phyloP scores from a whole-genome alignment of 371 early-diverging fungal genomes.

The Batkoa obscura region DNA sequence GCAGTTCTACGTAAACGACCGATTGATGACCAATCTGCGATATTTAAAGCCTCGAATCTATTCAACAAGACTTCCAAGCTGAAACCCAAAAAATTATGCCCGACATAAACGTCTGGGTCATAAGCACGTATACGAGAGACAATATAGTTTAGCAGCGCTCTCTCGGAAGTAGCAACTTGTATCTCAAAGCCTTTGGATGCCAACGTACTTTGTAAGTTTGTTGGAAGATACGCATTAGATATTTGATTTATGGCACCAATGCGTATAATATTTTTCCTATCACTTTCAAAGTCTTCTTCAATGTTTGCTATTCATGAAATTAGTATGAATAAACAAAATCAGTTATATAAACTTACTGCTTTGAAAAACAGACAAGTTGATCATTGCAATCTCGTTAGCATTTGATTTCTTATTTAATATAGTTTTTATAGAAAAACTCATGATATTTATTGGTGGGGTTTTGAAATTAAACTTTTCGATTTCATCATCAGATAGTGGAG shows the following conservation, averaged over 20 bases:
- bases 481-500: conserved; percentile 29
- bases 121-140: conserved; percentile 44
- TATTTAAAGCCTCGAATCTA: conserved; percentile 67
- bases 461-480: conserved; percentile 15
- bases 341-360: background rate
- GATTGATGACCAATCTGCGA: conserved; percentile 56
- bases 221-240: conserved; percentile 33
- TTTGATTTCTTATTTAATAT: conserved; percentile 60
- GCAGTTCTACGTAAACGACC: conserved; percentile 60
- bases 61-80: conserved; percentile 81
- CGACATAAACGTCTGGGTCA: conserved; percentile 93
- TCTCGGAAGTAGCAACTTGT: conserved; percentile 30
- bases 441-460: conserved; percentile 62
- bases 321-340: background rate
- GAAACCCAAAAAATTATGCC: conserved; percentile 89
- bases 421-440: conserved; percentile 67
- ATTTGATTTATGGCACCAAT: conserved; percentile 34
- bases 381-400: conserved; percentile 58
- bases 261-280: conserved; percentile 27
- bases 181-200: conserved; percentile 18
- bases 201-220: conserved; percentile 28
- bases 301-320: conserved; percentile 18
- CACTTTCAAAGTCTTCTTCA: conserved; percentile 25
- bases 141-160: conserved; percentile 40
- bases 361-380: conserved; percentile 12